These are phyloP conservation scores for Chlorencoelia australis DNA, from an alignment of 2,329 filamentous ascomycete genomes.

Conservation along the genomic window DNA sequence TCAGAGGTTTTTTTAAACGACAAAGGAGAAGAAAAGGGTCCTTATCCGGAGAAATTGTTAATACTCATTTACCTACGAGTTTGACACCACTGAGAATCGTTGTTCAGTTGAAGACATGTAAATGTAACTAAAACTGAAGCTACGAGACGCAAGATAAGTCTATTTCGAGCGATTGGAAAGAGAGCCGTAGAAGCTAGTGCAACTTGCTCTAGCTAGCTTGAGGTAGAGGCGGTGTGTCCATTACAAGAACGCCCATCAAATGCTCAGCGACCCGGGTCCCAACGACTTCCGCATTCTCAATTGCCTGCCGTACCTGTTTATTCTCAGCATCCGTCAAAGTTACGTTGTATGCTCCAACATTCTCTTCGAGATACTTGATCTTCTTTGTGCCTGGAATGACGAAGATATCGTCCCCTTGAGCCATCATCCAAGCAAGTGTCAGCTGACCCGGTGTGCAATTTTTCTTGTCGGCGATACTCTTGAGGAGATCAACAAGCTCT, in stretches of 20 bases:
- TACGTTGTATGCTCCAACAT: conserved; percentile 26
- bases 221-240: conserved; percentile 8
- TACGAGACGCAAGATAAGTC: too few relatives aligned
- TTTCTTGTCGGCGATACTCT: conserved; percentile 40
- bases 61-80: too few relatives aligned
- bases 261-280: conserved; percentile 8
- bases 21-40: too few relatives aligned
- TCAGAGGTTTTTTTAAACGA: too few relatives aligned
- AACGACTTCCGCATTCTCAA: conserved; percentile 17
- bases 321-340: conserved; percentile 28
- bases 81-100: too few relatives aligned
- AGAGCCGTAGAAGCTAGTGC: too few relatives aligned
- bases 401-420: conserved; percentile 47
- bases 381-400: conserved; percentile 44
- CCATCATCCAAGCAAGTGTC: conserved; percentile 51
- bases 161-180: too few relatives aligned
- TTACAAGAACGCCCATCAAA: conserved; percentile 6
- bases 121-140: too few relatives aligned
- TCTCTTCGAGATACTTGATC: conserved; percentile 37
- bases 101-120: too few relatives aligned
- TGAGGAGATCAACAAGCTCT: conserved; percentile 39
- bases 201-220: too few relatives aligned
- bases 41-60: too few relatives aligned
- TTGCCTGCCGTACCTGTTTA: conserved; percentile 25
- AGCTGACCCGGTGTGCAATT: conserved; percentile 44